Evolutionary conservation across 495 filamentous ascomycete species (phyloP), one percentile per base, ranked within the genome.

Genomic region (Penicillium goetzii): DNA sequence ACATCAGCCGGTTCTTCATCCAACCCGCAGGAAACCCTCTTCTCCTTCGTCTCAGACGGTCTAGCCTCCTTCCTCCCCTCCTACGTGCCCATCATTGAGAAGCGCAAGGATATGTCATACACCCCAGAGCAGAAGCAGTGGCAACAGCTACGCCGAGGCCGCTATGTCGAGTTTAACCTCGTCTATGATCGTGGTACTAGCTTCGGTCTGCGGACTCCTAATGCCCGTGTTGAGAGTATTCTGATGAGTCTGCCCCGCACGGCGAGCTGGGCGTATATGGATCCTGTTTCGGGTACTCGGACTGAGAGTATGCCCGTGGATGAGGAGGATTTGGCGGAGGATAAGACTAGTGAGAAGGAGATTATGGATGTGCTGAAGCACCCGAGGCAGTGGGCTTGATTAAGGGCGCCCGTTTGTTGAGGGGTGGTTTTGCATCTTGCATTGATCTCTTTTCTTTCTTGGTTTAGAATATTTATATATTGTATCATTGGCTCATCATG

Each of bases 101-200:
- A 82, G 68, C 80, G 95, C 56, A 99, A 96, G 80, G 91, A 97
- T 63, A 91, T 96, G 91, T 86, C 90, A 0, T 99, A 86, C 67
- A 91, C 90, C 0, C 87, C 87, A 14, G 79, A 85, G 59, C 90
- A 97, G 79, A 97, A 97, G 80, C 84, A 90, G 61, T 99, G 95
- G 95, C 95, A 99, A 76, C 95, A 98, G 80, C 81, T 99, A 62
- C 85, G 95, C 32, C 83, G 95, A 54, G 95, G 96, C 36, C 81
- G 90, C 67, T 99, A 99, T 76, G 96, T 99, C 28, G 95, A 99
- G 75, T 99, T 99, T 77, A 99, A 99, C 78, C 84, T 99, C 19
- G 91, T 99, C 52, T 92, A 99, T 78, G 95, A 99, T 80, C 87
- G 95, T 30, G 95, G 95, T 14, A 99, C 95, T 7, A 89, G 90